These are phyloP conservation scores for Pleurotus citrinopileatus DNA, from an alignment of 768 basidiomycete genomes.

Conservation along the genomic window DNA sequence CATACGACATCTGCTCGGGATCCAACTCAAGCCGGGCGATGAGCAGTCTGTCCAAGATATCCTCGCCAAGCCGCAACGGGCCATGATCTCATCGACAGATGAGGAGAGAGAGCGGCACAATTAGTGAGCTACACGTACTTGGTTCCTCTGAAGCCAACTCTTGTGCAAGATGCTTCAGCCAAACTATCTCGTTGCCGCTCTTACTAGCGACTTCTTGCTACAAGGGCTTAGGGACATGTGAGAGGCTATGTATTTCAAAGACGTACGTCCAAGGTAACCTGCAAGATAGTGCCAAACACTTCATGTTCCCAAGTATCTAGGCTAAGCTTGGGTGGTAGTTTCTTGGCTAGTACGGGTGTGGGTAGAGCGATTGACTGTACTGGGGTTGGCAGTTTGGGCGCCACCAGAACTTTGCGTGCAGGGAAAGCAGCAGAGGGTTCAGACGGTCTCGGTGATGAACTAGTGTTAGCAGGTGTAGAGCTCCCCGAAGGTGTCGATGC, in stretches of 20 bases:
- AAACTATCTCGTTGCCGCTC: conserved; percentile 68
- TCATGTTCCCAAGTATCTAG: conserved; percentile 72
- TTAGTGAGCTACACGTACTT: conserved; percentile 28
- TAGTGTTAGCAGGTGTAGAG: conserved; percentile 22
- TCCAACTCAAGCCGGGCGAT: conserved; percentile 84
- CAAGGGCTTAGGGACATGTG: conserved; percentile 19
- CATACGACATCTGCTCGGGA: conserved; percentile 67
- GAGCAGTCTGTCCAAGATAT: conserved; percentile 73
- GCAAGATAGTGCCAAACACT: conserved; percentile 63
- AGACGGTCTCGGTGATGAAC: conserved; percentile 18
- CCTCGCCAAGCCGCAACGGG: conserved; percentile 45
- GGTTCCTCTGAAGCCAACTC: conserved; percentile 66
- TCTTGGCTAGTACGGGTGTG: conserved; percentile 44
- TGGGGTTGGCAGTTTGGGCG: conserved; percentile 27
- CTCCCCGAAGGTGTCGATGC: conserved; percentile 31
- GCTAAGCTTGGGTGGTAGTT: conserved; percentile 46
- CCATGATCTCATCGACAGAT: conserved; percentile 19
- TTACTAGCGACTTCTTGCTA: conserved; percentile 59
- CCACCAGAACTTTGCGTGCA: conserved; percentile 36
- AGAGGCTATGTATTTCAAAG: not conserved
- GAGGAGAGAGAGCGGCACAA: conserved; percentile 3
- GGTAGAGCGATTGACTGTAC: conserved; percentile 27
- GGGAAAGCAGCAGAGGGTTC: conserved; percentile 19
- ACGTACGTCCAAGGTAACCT: conserved; percentile 78
- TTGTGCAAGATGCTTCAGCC: conserved; percentile 73